Base-by-base conservation (phyloP, 1,139 yeast species). In the Yamadazyma friedrichii region DNA sequence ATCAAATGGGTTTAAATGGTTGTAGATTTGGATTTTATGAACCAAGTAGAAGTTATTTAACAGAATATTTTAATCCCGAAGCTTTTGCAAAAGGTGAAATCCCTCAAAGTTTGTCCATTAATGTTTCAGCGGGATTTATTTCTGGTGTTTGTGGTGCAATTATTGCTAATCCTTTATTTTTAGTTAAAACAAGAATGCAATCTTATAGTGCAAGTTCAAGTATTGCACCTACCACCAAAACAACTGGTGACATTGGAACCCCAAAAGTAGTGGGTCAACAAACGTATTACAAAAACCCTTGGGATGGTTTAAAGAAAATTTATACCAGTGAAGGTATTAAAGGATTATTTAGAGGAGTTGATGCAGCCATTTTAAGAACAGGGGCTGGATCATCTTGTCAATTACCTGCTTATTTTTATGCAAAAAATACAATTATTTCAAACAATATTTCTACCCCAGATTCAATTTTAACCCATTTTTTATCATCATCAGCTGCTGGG, bases 381-480 rank as follows among this genome's bases (percentile, higher is more conserved):
- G 96, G 97, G 55, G 87, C 93, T 38, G 98, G 98, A 2, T 91
- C 98, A 9, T 78, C 96, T 29, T 97, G 89, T 25, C 98, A 93
- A 67, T 70, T 93, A 53, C 98, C 98, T n/a, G 80, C 89, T 38
- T 93, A 93, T 65, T 86, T 84, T 62, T 78, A 78, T 50, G 80
- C 91, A 40, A 93, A 93, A 62, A 65, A 74, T 48, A 71, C 78
- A 50, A 61, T 84, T 39, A 55, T 78, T 31, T 58, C 65, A 17
- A 64, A 74, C 44, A 62, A 80, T 46, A 66, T 80, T 38, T 56
- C 82, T 12, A 66, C 77, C 42, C 68, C 72, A 8, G 83, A 84
- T 42, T 86, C 95, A 3, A 77, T 94, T 5, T 68, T 74, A 2
- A 70, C 86, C 49, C 96, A 89, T 61, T 74, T 93, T 50, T 52